Evolutionary conservation across 192 early-diverging fungal species (phyloP).

Genomic region (Coemansia sp.): DNA sequence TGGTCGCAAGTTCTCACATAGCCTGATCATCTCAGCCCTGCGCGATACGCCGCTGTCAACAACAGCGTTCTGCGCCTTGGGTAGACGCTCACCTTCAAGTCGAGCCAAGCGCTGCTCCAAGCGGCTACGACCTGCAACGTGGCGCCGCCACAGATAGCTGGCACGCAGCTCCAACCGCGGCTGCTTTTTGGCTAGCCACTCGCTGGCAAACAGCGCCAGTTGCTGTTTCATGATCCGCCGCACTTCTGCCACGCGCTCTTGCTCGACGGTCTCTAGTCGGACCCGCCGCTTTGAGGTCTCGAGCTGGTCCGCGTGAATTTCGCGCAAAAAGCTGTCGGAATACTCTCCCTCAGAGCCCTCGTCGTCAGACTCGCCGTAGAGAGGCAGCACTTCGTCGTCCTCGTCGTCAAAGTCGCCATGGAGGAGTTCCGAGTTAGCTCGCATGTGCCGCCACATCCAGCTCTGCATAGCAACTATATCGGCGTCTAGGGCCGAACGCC

Average conservation of each 20-base stretch:
- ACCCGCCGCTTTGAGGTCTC: neutral
- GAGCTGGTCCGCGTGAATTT: slow-evolving; percentile 16
- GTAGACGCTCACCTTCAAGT: slow-evolving; percentile 18
- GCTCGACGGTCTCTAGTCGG: neutral
- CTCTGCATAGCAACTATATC: neutral
- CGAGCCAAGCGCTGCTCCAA: slow-evolving; percentile 8
- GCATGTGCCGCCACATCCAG: slow-evolving; percentile 10
- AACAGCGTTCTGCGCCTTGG: slow-evolving; percentile 9
- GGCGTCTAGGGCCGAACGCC: neutral
- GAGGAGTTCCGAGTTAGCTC: neutral
- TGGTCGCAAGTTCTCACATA: slow-evolving; percentile 13
- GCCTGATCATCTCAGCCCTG: neutral
- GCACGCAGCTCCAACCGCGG: slow-evolving; percentile 8
- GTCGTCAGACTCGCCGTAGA: slow-evolving; percentile 50
- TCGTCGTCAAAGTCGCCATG: neutral
- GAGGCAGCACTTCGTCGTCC: slow-evolving; percentile 34
- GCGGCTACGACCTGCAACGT: neutral
- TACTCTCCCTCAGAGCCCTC: slow-evolving; percentile 19
- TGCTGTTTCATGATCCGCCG: slow-evolving; percentile 2
- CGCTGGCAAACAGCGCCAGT: slow-evolving; percentile 8
- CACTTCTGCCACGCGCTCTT: slow-evolving; percentile 13
- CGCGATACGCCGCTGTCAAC: slow-evolving; percentile 22
- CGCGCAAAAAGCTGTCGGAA: slow-evolving; percentile 24
- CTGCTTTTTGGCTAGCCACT: slow-evolving; percentile 15
- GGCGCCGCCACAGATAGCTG: slow-evolving; percentile 15